Evolutionary conservation across 2,329 filamentous ascomycete species (phyloP), one percentile per base, ranked within the genome.

Genomic region (Dryadomyces quercus-mongolicae): DNA sequence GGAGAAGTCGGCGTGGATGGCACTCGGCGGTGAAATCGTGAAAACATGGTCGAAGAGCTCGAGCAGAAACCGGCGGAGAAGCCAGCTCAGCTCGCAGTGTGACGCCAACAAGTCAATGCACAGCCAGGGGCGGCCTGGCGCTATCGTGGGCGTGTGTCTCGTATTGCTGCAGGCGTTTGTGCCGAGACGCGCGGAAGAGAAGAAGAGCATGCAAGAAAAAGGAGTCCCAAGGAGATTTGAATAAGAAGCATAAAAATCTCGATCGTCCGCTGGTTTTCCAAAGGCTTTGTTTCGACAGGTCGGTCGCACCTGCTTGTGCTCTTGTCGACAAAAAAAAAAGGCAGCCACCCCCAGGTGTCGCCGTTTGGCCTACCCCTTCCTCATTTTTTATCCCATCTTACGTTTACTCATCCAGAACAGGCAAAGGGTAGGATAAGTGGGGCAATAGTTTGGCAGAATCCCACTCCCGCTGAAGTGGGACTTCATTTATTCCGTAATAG

Each of bases 21-120:
- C 49, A 71, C 76, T 62, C 77, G 75, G 61, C 78, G 75, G 62
- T 81, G 78, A 66, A 81, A 80, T 62, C 77, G 76, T 49, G 81
- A 70, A 66, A 61, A 61, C 60, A 61, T 61, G 54, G 40, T 34
- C 21, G 16, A n/a, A 3, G 31, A n/a, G 18, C 10, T 12, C 10
- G 10, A 40, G 36, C 15, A 13, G 10, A 40, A 12, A 12, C 36
- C 7, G 36, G 36, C 25, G 25, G 25, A 31, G 25, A 31, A 40
- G 10, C 36, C 36, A 13, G 36, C 36, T 40, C 36, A 40, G 15
- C 36, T 40, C 15, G 8, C 36, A 40, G 36, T 40, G 36, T 40
- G 36, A 40, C 36, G 36, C 36, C 36, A 48, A 48, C 15, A 18
- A 12, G 18, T 45, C 43, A 18, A 22, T 45, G 43, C 43, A 45